Evolutionary conservation across 2,329 filamentous ascomycete species (phyloP), one percentile per base, ranked within the genome.

Genomic region (Calcarisporium arbuscula): DNA sequence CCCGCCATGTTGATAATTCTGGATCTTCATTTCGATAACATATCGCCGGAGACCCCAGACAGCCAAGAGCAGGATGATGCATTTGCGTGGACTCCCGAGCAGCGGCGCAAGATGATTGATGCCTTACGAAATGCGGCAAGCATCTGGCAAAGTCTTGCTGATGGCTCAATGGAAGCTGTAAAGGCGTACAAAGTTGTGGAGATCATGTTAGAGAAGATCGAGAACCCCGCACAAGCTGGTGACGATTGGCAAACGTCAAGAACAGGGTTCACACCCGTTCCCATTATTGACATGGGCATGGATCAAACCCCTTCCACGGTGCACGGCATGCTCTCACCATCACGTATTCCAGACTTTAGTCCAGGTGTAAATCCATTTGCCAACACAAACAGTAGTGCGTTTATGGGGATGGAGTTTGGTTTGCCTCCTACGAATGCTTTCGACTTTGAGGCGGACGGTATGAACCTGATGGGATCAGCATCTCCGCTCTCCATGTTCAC

Each of bases 141-240:
- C 14, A 92, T 96, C 36, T 96, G 89, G 88, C 80, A 82, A 31
- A 77, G 77, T 8, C 67, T 88, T 9, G 75, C 80, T 4, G 82
- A 92, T 35, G 70, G 79, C 17, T 92, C 84, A 1, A 82, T 95
- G 63, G 90, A 96, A 47, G 87, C 89, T 0, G 89, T 81, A 64
- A 96, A 96, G 62, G 90, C 87, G 2, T 78, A 78, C 26, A 78
- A 77, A 27, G 73, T 90, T 17, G 67, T 96, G n/a, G 80, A 79
- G 16, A 79, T 95, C 33, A 88, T 96, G 75, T 63, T 96, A 28
- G 72, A 79, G 20, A 92, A 92, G 57, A 70, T 95, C 35, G 80
- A 52, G 40, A 39, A 52, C 23, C 50, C 55, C 4, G 27, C 19
- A 21, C 28, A 36, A 11, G 19, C 34, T 19, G 17, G 31, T 30